Base-by-base conservation (phyloP, 192 early-diverging fungal genomes). In the Backusella luteola region DNA sequence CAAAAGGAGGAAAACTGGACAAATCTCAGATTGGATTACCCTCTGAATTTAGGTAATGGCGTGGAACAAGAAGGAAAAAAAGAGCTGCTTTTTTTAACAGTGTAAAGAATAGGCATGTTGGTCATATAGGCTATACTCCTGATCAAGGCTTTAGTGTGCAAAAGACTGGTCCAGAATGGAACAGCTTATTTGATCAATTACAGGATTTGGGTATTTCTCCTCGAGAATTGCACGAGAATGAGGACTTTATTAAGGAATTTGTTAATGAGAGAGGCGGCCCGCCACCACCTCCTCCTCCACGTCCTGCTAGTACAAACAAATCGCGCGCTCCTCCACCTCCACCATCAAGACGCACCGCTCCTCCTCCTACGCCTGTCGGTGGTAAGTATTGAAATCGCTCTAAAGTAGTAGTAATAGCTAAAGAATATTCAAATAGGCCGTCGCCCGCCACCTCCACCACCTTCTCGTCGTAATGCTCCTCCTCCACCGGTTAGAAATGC, bases 151-250 rank as follows among this genome's bases (percentile, higher is more conserved):
- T 87, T 46, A 87, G 85, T 67, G 86, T 90, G 15, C 90, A 91
- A 66, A 91, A 91, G 73, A 89, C 90, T 41, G 89, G 91, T 74
- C 91, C 89, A 69, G 85, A 90, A 79, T 93, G 92, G 88, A 87
- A 86, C 66, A 84, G 86, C 67, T 72, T 94, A n/a, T 89, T 94
- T 74, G 89, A 90, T 77, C 86, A 89, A 63, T 82, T 94, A 77
- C 85, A 87, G 4, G 85, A 88, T 34, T 86, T 91, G 78, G 92
- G 90, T 69, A 87, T 94, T 11, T 80, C 79, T 32, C 66, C 71
- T 79, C 89, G 92, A 32, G 88, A 90, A 66, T 89, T 93, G 53
- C 84, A 85, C 36, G 86, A 90, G 66, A 90, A 92, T 34, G 88
- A 89, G 34, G 86, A 87, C 36, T 91, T 93, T 76, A 90, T 94